These are phyloP conservation scores for Anthoceros angustus DNA, from an alignment of 225 moss, liverwort and hornwort genomes.

Conservation along the genomic window DNA sequence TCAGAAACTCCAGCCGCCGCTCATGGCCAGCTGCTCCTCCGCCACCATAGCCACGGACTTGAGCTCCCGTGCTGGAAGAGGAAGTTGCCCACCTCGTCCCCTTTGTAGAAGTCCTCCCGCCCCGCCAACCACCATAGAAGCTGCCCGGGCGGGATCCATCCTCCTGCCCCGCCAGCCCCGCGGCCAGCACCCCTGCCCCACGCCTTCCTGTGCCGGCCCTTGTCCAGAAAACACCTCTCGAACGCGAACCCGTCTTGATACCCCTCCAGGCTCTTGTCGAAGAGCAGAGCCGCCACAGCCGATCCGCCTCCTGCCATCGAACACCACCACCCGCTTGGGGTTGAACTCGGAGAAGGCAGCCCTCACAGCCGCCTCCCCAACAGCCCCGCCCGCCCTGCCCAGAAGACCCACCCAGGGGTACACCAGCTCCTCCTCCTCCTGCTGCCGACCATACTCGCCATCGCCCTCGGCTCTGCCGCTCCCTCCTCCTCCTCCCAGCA, in stretches of 20 bases:
- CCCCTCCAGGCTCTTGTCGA: constrained; percentile 1
- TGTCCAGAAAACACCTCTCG: constrained; percentile 3
- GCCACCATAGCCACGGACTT: background rate
- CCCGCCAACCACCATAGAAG: constrained; percentile 1
- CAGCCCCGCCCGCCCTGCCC: background rate
- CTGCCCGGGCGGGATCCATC: background rate
- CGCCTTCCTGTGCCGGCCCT: background rate
- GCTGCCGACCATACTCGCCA: background rate
- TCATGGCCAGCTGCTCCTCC: background rate
- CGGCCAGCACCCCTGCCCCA: background rate
- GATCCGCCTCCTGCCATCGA: background rate
- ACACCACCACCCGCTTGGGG: constrained; percentile 1
- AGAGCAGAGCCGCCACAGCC: background rate
- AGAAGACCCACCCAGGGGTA: constrained; percentile 3
- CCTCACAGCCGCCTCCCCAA: background rate
- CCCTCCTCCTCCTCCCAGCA: background rate
- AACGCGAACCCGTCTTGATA: constrained; percentile 2
- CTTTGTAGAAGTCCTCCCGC: constrained; percentile 2
- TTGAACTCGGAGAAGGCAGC: background rate
- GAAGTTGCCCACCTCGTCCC: background rate
- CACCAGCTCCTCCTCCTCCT: constrained; percentile 4
- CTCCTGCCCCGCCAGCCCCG: background rate
- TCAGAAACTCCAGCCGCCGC: constrained; percentile 1
- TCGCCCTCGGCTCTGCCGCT: background rate
- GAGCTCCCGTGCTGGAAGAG: constrained; percentile 3